phyloP scores from a whole-genome alignment of 2,329 filamentous ascomycete species.

The Parastagonospora avenae region DNA sequence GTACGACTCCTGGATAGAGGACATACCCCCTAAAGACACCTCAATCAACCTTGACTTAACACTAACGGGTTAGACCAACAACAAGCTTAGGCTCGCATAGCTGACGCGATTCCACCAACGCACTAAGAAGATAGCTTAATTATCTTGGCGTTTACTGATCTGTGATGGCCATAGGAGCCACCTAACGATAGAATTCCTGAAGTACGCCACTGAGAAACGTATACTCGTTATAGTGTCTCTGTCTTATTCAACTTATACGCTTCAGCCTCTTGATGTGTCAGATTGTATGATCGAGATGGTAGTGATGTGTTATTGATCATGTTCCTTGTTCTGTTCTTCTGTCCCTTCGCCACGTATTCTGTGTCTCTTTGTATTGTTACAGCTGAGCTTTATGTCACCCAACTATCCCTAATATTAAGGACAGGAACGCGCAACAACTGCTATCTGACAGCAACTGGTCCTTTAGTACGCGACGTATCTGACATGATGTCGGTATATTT shows the following conservation, averaged over 20 bases:
- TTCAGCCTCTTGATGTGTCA: not conserved
- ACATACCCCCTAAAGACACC: not conserved
- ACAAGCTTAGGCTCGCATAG: not conserved
- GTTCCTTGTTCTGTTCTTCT: too few relatives aligned
- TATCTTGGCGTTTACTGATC: not conserved
- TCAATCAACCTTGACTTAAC: not conserved
- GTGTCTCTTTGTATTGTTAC: too few relatives aligned
- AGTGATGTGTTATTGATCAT: too few relatives aligned
- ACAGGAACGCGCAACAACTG: too few relatives aligned
- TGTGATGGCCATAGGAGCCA: not conserved
- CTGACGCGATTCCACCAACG: not conserved
- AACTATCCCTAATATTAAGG: too few relatives aligned
- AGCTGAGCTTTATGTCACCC: too few relatives aligned
- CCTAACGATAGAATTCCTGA: not conserved
- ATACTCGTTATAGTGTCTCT: not conserved
- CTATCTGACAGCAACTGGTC: too few relatives aligned
- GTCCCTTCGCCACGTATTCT: too few relatives aligned
- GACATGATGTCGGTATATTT: not conserved
- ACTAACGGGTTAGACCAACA: not conserved
- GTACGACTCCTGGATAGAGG: not conserved
- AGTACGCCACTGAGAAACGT: not conserved
- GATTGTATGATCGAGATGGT: too few relatives aligned
- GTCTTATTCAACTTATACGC: not conserved
- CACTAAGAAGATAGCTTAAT: not conserved
- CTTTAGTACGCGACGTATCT: too few relatives aligned